A percentile compares a stretch with the other conserved stretches of the same genome.
Evolutionary conservation across 2,329 filamentous ascomycete species (phyloP).

Genomic region (Aplosporella prunicola): DNA sequence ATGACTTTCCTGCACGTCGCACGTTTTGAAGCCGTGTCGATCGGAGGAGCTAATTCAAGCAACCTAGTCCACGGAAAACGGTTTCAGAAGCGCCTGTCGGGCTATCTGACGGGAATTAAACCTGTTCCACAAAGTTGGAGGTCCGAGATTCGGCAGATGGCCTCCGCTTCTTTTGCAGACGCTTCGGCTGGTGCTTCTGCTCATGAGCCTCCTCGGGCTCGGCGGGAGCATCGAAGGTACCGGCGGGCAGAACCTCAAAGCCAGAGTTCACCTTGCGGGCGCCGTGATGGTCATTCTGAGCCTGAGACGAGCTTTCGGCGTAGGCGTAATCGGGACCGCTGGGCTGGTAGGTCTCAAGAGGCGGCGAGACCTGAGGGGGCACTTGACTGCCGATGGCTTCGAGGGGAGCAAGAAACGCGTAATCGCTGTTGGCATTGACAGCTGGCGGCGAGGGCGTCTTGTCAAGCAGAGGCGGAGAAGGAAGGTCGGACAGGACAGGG

Average conservation of each 20-base stretch:
- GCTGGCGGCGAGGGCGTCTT: conserved; percentile 6
- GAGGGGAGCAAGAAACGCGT: conserved; percentile 12
- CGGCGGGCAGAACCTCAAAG: conserved; percentile 31
- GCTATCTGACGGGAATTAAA: no score
- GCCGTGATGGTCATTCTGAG: conserved; percentile 18
- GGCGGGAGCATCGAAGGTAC: conserved; percentile 23
- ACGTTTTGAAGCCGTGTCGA: no score
- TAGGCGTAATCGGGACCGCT: conserved; percentile 27
- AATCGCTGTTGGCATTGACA: conserved; percentile 13
- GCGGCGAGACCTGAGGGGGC: conserved; percentile 23
- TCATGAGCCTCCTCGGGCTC: conserved; percentile 15
- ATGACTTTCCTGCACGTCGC: no score
- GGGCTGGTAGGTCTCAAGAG: conserved; percentile 28
- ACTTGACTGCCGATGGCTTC: conserved; percentile 15
- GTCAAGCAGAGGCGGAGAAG: neutral
- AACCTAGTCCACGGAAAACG: no score
- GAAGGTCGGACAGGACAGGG: conserved; percentile 1
- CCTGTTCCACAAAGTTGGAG: conserved; percentile 29
- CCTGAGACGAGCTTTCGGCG: conserved; percentile 22
- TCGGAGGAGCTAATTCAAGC: no score
- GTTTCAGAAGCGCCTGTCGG: no score
- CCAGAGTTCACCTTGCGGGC: conserved; percentile 33
- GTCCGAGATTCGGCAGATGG: conserved; percentile 22
- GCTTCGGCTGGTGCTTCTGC: conserved; percentile 29
- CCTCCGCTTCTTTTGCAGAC: conserved; percentile 35